Evolutionary conservation across 1,139 yeast species (phyloP), one percentile per base, ranked within the genome.

Genomic region (Taphrina betulina): DNA sequence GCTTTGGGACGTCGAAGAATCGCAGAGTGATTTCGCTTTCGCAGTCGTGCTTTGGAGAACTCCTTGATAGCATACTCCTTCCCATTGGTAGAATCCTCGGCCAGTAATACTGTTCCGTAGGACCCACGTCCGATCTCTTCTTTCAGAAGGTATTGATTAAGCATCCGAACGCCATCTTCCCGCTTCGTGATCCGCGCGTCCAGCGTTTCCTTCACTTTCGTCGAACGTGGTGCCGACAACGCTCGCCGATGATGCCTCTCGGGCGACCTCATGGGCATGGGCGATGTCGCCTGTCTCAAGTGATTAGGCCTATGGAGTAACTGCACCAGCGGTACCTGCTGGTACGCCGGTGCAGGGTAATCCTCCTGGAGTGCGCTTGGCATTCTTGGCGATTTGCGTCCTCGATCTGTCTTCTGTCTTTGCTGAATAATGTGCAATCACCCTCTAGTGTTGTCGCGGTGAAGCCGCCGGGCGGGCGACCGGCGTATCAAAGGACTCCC

Each of bases 101-200:
- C 96, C 3, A 88, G 78, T 64, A 92, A 85, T 2, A 92, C 97
- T 0, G 83, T 80, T 1, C 97, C 97, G 68, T 87, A 90, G 0
- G 95, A 82, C 0, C 97, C 97, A 63, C 83, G 81, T 0, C 97
- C 97, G 50, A 90, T 74, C 1, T 83, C 76, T 40, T 78, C 76
- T 36, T 78, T 71, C 12, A 90, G 74, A 56, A 77, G 75, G 69
- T 89, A 92, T 63, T 73, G 75, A 60, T 72, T 73, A 33, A 73
- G 63, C 34, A 63, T 63, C 23, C 61, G 58, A 19, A 71, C 70
- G 2, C 66, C 65, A 20, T 68, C 70, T 51, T 69, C 71, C 5
- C 58, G 54, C 43, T 69, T 68, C 17, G 63, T 61, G 54, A 63
- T 61, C 24, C 63, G 63, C 40, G 75, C 72, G 57, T 68, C 66